Base-by-base conservation (phyloP, 1,284 basidiomycete species). In the Malassezia restricta region DNA sequence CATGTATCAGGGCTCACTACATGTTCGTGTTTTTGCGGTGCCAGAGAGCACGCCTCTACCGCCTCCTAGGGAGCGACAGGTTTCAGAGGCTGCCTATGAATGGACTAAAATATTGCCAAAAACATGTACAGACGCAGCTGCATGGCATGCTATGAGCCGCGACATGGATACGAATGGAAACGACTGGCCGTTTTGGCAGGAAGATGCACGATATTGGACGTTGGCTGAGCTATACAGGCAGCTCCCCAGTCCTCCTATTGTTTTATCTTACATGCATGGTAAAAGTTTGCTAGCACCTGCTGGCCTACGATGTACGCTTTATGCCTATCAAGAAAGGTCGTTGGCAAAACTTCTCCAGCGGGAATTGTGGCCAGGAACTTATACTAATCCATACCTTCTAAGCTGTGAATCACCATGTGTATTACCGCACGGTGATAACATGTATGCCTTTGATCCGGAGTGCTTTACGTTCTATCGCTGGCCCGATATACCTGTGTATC, bases 301-400 rank as follows among this genome's bases (percentile, higher is more conserved):
- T 11, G 37, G 39, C 17, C 48, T 57, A 2, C 27, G 20, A n/a
- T 49, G 42, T 29, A 40, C 35, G 2, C 43, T 59, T 12, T 54
- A 33, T 46, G 15, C 8, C 8, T 59, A 58, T 42, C 58, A 59
- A 38, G 17, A 32, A 8, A 49, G 43, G 6, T 50, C 58, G 5
- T 32, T 59, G 6, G 45, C 46, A n/a, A 52, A 54, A 40, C 33
- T 59, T 33, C 31, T 59, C 14, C 56, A 59, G 37, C 56, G 56
- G 1, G 58, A 59, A 31, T 17, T 43, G 2, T 7, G n/a, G 8
- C 58, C 58, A 3, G 11, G 32, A 6, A 40, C 30, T 7, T 49
- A 58, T 33, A 28, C 31, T 12, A 43, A 49, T 39, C 47, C 47
- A 5, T 58, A 49, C 27, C 51, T 28, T 27, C 1, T 58, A 20